Conservation (phyloP, 2,329 filamentous ascomycete species). For the Nectriaceae sp. region DNA sequence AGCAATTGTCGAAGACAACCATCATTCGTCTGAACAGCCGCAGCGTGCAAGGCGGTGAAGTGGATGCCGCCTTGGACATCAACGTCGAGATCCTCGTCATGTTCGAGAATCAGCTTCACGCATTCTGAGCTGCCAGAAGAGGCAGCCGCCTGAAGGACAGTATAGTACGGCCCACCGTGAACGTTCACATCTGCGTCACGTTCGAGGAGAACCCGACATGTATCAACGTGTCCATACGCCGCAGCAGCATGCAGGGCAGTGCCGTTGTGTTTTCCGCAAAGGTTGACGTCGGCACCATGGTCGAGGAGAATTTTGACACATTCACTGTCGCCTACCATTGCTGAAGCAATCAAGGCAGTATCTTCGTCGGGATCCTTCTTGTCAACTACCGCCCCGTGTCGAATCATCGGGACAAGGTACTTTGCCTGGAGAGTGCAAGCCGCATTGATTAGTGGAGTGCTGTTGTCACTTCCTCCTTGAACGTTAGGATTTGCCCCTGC, state of each 20-base stretch:
- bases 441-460: slow-evolving; percentile 40
- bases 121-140: slow-evolving; percentile 42
- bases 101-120: slow-evolving; percentile 41
- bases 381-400: slow-evolving; percentile 41
- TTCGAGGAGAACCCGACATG: slow-evolving; percentile 42
- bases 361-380: slow-evolving; percentile 35
- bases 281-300: slow-evolving; percentile 29
- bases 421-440: slow-evolving; percentile 35
- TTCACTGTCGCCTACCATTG: slow-evolving; percentile 33
- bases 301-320: slow-evolving; percentile 36
- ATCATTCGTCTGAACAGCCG: slow-evolving; percentile 9
- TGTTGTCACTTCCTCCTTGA: slow-evolving; percentile 33
- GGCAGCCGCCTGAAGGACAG: slow-evolving; percentile 45
- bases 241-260: slow-evolving; percentile 37
- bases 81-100: slow-evolving; percentile 25
- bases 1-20: slow-evolving; percentile 11
- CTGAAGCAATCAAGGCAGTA: slow-evolving; percentile 41
- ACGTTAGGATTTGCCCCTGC: slow-evolving; percentile 39
- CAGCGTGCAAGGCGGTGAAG: slow-evolving; percentile 10
- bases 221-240: slow-evolving; percentile 37
- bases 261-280: background rate
- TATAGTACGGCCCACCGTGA: slow-evolving; percentile 24
- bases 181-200: slow-evolving; percentile 41
- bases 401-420: slow-evolving; percentile 34
- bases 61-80: slow-evolving; percentile 8